Base-by-base conservation (phyloP, 2,329 filamentous ascomycete genomes). In the Botrytis hyacinthi region DNA sequence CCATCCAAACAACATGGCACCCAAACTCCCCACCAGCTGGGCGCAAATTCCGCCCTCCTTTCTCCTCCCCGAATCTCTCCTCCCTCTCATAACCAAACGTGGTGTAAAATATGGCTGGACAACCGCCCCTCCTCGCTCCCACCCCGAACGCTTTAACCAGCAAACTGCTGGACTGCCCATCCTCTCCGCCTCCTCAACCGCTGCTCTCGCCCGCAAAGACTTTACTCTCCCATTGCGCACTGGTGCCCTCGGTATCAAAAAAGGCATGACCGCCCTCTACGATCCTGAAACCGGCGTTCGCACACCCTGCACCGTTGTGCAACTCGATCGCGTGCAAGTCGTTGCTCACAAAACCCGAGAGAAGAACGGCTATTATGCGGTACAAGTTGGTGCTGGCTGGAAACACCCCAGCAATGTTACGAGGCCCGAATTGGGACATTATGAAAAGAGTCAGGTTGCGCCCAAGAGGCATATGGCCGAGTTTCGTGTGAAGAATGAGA, bases 211-310 rank as follows among this genome's bases (percentile, higher is more conserved):
- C 82, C 87, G 89, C 66, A 87, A 85, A 78, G 87, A 85, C 77
- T 85, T 84, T 76, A 89, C 88, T 26, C 88, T 89, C 22, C 89
- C 89, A 1, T 79, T 90, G 60, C 92, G 96, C 42, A 91, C 94
- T 3, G 96, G 96, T 44, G 91, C 93, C 14, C 87, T 99, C 65
- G 94, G 92, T 20, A 87, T 91, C 81, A 99, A 99, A 85, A 95
- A 95, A 85, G 96, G 96, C 83, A 98, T 99, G 93, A 97, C 94
- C 61, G 95, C 92, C 74, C 84, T 98, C 77, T 98, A 92, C 87
- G 91, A 94, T 80, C 84, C 88, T 0, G 89, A 90, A 78, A 92
- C 93, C 40, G 92, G 93, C 78, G 88, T 88, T 76, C 91, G 95
- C 76, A 92, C 91, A 74, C 88, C 95, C 32, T 97, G 94, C 86